phyloP scores from a whole-genome alignment of 2,329 filamentous ascomycete genomes.

The Fusarium acutatum region DNA sequence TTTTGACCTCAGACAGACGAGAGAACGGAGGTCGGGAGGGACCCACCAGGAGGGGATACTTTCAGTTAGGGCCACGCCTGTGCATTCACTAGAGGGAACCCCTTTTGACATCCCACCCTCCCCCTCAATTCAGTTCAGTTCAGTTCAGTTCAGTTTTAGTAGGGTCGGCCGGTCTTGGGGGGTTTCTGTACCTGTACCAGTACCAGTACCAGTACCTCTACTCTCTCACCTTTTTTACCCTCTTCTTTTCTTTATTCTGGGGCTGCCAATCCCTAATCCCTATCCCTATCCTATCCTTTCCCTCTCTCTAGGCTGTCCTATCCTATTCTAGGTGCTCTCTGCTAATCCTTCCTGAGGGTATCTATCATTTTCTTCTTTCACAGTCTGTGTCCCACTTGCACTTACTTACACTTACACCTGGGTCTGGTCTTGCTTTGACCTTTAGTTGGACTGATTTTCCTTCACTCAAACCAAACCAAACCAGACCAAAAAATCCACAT shows the following conservation, averaged over 20 bases:
- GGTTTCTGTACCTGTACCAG: neutral
- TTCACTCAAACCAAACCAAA: neutral
- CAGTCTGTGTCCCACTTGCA: slow-evolving; percentile 28
- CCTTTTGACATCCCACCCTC: slow-evolving; percentile 29
- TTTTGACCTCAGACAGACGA: slow-evolving; percentile 11
- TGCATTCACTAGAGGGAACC: neutral
- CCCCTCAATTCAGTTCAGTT: neutral
- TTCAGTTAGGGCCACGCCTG: slow-evolving; percentile 12
- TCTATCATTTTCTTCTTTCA: slow-evolving; percentile 1
- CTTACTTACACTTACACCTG: slow-evolving; percentile 25
- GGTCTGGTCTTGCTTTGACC: slow-evolving; percentile 3
- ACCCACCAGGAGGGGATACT: slow-evolving; percentile 9
- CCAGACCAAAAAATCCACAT: slow-evolving; percentile 3
- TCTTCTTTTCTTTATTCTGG: neutral
- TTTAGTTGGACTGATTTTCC: slow-evolving; percentile 5
- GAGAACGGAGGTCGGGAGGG: slow-evolving; percentile 23
- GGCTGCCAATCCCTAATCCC: slow-evolving; percentile 15
- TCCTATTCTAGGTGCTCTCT: slow-evolving; percentile 8
- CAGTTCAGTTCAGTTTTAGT: neutral
- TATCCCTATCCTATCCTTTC: slow-evolving; percentile 19
- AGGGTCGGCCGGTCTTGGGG: slow-evolving; percentile 21
- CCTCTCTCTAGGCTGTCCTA: neutral
- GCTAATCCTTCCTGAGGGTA: slow-evolving; percentile 1
- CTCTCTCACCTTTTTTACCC: slow-evolving; percentile 3
- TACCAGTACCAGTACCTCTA: slow-evolving; percentile 20